A percentile compares a stretch with the other conserved stretches of the same genome.
Evolutionary conservation across 2,329 filamentous ascomycete species (phyloP).

Genomic region (Polytolypa hystricis): DNA sequence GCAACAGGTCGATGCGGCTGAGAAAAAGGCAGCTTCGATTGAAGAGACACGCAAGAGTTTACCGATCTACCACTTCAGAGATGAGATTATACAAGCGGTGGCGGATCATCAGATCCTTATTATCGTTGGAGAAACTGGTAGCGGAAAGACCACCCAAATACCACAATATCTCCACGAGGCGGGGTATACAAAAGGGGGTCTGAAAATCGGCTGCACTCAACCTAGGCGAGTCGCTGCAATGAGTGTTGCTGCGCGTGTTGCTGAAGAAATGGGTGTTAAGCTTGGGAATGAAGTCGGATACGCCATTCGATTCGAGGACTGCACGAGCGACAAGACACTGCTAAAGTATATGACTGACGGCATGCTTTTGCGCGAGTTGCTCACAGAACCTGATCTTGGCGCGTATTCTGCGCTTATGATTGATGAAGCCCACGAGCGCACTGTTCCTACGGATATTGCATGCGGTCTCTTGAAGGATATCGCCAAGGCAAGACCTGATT

Average conservation of each 20-base stretch:
- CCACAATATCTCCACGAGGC: conserved; percentile 90
- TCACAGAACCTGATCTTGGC: conserved; percentile 74
- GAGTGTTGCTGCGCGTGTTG: conserved; percentile 92
- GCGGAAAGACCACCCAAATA: conserved; percentile 89
- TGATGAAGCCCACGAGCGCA: conserved; percentile 93
- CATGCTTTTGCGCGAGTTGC: conserved; percentile 80
- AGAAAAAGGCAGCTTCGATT: conserved; percentile 77
- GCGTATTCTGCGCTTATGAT: conserved; percentile 88
- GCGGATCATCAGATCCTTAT: conserved; percentile 77
- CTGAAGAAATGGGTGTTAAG: conserved; percentile 84
- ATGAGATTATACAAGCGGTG: conserved; percentile 79
- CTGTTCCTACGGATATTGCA: conserved; percentile 80
- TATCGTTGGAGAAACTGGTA: conserved; percentile 88
- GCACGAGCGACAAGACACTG: conserved; percentile 79
- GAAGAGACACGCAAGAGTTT: conserved; percentile 84
- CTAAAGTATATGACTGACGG: conserved; percentile 97
- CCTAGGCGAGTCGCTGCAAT: conserved; percentile 92
- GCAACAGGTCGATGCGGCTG: conserved; percentile 74
- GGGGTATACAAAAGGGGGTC: conserved; percentile 70
- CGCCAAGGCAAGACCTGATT: conserved; percentile 65
- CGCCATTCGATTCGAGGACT: conserved; percentile 87
- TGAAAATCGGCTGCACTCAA: conserved; percentile 88
- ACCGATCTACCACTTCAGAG: conserved; percentile 79
- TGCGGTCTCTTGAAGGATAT: conserved; percentile 84
- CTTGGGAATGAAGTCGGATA: conserved; percentile 90